Percentiles rank a stretch among this genome's conserved stretches.
These are phyloP conservation scores for Pyrenophora seminiperda DNA, from an alignment of 2,329 filamentous ascomycete genomes.

Conservation along the genomic window DNA sequence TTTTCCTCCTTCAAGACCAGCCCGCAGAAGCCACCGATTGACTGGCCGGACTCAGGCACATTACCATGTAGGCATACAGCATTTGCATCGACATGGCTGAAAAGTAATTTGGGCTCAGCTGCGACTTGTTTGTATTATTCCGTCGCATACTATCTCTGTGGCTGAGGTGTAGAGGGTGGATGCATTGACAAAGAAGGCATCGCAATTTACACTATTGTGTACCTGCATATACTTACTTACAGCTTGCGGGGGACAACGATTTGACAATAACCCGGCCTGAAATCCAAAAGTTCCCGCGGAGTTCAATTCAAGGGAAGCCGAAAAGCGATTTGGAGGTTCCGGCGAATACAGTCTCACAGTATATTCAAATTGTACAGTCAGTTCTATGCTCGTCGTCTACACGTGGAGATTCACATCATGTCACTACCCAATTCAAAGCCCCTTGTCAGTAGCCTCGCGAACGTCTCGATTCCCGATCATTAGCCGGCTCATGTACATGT, in stretches of 20 bases:
- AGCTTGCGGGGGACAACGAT: too few relatives aligned
- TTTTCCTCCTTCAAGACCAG: neutral
- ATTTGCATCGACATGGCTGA: neutral
- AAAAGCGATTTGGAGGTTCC: neutral
- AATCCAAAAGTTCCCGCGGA: neutral
- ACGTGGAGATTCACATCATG: neutral
- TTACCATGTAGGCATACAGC: neutral
- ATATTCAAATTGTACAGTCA: neutral
- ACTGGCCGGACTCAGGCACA: neutral
- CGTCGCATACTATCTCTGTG: neutral
- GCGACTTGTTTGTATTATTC: neutral
- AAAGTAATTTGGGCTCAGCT: neutral
- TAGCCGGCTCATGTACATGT: constrained; percentile 8
- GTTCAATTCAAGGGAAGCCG: neutral
- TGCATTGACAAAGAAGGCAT: neutral
- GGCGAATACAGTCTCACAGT: neutral
- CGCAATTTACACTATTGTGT: neutral
- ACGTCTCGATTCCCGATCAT: constrained; percentile 8
- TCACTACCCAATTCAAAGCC: constrained; percentile 1
- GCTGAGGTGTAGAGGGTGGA: neutral
- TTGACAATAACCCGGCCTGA: neutral
- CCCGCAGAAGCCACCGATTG: constrained; percentile 1
- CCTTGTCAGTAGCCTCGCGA: neutral
- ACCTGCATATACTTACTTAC: neutral
- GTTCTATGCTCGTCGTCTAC: neutral